Conservation (phyloP, 139 green algal genomes). For the Auxenochlorella pyrenoidosa region DNA sequence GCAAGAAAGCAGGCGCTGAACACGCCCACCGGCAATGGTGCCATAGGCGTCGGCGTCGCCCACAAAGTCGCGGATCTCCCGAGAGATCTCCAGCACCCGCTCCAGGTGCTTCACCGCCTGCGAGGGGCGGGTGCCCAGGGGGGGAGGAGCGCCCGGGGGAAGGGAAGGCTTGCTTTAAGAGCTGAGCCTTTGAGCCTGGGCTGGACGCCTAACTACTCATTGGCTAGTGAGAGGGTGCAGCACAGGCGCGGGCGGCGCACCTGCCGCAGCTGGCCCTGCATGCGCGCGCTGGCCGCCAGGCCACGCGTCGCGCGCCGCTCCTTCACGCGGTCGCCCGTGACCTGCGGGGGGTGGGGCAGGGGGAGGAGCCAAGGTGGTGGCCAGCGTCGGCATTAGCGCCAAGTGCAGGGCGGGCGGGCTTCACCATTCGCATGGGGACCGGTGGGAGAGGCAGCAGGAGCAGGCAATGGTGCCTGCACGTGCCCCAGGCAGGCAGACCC, state of each 20-base stretch:
- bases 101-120: conserved; percentile 88
- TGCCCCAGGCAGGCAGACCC: too few species aligned
- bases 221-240: too few species aligned
- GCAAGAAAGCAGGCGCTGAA: not conserved
- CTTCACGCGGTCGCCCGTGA: conserved; percentile 75
- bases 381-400: too few species aligned
- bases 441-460: too few species aligned
- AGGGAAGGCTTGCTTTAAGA: not conserved
- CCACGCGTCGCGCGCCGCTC: conserved; percentile 89
- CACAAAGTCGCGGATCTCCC: conserved; percentile 76
- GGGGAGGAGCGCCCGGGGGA: too few species aligned
- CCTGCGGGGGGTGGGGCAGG: conserved; percentile 22
- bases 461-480: too few species aligned
- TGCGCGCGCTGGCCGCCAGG: conserved; percentile 78
- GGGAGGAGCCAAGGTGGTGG: not conserved
- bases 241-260: not conserved
- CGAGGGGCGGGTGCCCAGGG: not conserved
- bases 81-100: conserved; percentile 85
- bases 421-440: too few species aligned
- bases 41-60: conserved; percentile 92
- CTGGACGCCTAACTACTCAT: too few species aligned
- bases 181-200: too few species aligned
- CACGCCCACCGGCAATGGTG: conserved; percentile 70
- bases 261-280: conserved; percentile 75
- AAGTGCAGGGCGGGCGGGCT: too few species aligned